A percentile compares a stretch with the other conserved stretches of the same genome.
These are phyloP conservation scores for Termitomyces sp. DNA, from an alignment of 768 basidiomycete species.

Conservation along the genomic window DNA sequence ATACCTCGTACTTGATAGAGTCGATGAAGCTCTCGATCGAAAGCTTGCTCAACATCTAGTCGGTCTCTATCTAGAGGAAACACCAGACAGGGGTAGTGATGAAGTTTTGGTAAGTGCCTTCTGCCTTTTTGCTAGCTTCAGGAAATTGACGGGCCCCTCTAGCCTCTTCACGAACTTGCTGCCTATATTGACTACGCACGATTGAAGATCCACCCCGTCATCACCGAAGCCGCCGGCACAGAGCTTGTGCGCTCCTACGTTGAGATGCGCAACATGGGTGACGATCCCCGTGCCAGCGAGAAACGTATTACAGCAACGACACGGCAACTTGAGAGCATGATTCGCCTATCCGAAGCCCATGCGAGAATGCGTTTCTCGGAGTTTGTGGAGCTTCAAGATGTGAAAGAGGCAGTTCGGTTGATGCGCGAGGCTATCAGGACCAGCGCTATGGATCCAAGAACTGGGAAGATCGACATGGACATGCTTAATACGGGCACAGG, in stretches of 20 bases:
- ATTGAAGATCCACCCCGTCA: constrained; percentile 77
- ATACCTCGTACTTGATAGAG: constrained; percentile 93
- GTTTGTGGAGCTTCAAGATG: constrained; percentile 85
- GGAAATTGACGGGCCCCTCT: neutral
- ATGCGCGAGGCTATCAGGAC: constrained; percentile 97
- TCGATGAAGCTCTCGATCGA: constrained; percentile 86
- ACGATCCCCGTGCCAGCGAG: constrained; percentile 84
- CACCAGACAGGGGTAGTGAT: constrained; percentile 58
- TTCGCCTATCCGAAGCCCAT: constrained; percentile 93
- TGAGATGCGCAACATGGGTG: constrained; percentile 88
- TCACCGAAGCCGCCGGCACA: constrained; percentile 81
- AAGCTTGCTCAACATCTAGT: constrained; percentile 91
- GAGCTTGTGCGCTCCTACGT: constrained; percentile 91
- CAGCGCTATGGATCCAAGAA: constrained; percentile 92
- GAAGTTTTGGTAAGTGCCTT: constrained; percentile 73
- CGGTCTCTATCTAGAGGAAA: constrained; percentile 90
- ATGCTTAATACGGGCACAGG: constrained; percentile 93
- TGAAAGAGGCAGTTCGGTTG: constrained; percentile 87
- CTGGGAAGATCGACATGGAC: constrained; percentile 97
- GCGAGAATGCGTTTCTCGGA: constrained; percentile 92
- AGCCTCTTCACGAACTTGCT: constrained; percentile 90
- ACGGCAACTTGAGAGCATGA: constrained; percentile 95
- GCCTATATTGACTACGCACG: constrained; percentile 95
- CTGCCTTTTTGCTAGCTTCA: neutral
- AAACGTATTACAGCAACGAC: constrained; percentile 98